Base-by-base conservation (phyloP, 23 red algal genomes). In the Gracilaria vermiculophylla region DNA sequence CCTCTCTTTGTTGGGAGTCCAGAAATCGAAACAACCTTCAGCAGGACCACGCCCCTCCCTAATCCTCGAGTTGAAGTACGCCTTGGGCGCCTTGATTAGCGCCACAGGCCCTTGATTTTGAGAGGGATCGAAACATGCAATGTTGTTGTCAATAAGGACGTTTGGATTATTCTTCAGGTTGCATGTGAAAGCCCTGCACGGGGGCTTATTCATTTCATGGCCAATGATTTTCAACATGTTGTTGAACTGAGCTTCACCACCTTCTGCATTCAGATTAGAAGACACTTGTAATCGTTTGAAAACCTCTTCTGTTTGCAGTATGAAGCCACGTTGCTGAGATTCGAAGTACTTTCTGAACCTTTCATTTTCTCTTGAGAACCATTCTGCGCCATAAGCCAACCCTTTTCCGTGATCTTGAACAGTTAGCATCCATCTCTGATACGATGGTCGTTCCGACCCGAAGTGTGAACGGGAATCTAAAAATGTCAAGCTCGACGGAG, bases 151-250 rank as follows among this genome's bases (percentile, higher is more conserved):
- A 32, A 67, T 44, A 13, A 32, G 17, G 11, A 35, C 1, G 15
- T 45, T 72, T 1, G 33, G 32, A 29, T 29, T 69, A 1, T 14
- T 53, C 21, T 71, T 44, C 17, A 93, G 19, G 21, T 54, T 47
- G 57, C 90, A 93, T 0, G 90, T 45, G 29, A 85, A 93, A 25
- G 80, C 69, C 35, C 33, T 34, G 71, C 90, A 93, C 25, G 90
- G 80, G 8, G 90, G 90, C 28, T 80, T 80, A 15, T 78, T 75
- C 35, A 55, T 86, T 69, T 85, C 90, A 47, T 27, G 42, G 65
- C 69, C 90, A 31, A 93, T 57, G 9, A 93, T 67, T 40, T 93
- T 93, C 16, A 93, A 69, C 90, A 93, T 93, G 47, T 93, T 93
- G 33, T 85, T 80, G 69, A 93, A 93, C 48, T 86, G 79, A 81